These are phyloP conservation scores for Tricholoma hemisulphureum DNA, from an alignment of 768 basidiomycete genomes.

Conservation along the genomic window DNA sequence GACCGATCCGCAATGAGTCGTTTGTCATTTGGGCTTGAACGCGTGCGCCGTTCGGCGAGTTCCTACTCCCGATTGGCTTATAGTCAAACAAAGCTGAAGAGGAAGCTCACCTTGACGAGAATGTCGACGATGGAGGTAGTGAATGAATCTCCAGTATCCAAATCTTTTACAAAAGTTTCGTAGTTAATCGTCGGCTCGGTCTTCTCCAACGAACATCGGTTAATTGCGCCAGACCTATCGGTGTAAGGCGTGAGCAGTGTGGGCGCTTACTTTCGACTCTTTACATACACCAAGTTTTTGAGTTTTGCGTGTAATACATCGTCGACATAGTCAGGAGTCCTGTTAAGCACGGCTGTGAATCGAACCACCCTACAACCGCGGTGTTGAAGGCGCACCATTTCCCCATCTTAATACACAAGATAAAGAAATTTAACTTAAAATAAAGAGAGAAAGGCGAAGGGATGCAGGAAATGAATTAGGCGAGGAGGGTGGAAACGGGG, in stretches of 20 bases:
- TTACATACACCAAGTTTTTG: conserved; percentile 71
- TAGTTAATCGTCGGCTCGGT: conserved; percentile 64
- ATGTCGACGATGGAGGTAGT: conserved; percentile 73
- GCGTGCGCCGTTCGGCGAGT: conserved; percentile 67
- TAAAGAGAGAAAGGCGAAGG: conserved; percentile 2
- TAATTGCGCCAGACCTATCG: conserved; percentile 67
- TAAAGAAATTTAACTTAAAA: conserved; percentile 23
- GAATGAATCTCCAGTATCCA: conserved; percentile 79
- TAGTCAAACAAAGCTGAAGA: neutral
- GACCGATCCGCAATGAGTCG: conserved; percentile 68
- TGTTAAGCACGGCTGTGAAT: conserved; percentile 29
- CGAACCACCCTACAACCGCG: conserved; percentile 10
- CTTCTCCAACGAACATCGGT: conserved; percentile 65
- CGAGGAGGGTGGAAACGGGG: conserved; percentile 2
- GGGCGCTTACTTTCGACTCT: neutral
- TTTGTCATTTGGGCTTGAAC: conserved; percentile 52
- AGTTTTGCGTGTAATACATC: conserved; percentile 73
- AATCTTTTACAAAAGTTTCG: conserved; percentile 71
- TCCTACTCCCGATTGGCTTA: conserved; percentile 45
- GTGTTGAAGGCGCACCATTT: conserved; percentile 51
- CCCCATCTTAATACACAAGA: conserved; percentile 49
- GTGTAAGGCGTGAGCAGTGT: conserved; percentile 1
- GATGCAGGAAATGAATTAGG: neutral
- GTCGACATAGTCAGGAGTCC: conserved; percentile 73
- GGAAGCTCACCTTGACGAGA: conserved; percentile 65